These are phyloP conservation scores for Maudiozyma saulgeensis DNA, from an alignment of 805 yeast genomes.

Conservation along the genomic window DNA sequence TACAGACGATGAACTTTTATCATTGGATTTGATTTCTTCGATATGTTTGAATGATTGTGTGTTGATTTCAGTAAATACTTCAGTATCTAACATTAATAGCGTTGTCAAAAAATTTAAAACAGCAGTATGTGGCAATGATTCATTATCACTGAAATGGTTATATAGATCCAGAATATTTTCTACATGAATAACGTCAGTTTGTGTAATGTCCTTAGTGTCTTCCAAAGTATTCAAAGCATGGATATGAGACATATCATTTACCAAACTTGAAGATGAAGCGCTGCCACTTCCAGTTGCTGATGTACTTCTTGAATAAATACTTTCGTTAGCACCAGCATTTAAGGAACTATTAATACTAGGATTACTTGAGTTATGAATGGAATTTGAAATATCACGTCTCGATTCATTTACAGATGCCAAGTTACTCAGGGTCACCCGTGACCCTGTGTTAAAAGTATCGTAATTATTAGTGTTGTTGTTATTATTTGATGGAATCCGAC, in stretches of 20 bases:
- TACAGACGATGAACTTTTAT: not conserved
- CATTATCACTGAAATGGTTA: slow-evolving; percentile 19
- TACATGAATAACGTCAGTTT: slow-evolving; percentile 5
- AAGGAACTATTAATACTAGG: slow-evolving; percentile 1
- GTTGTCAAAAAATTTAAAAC: slow-evolving; percentile 20
- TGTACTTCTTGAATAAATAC: not conserved
- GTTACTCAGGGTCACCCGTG: not conserved
- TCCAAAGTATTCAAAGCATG: not conserved
- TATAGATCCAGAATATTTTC: slow-evolving; percentile 20
- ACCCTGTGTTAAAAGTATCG: not conserved
- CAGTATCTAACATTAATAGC: slow-evolving; percentile 20
- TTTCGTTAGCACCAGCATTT: not conserved
- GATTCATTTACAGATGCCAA: not conserved
- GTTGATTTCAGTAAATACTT: slow-evolving; percentile 19
- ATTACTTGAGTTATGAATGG: not conserved
- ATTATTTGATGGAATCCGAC: slow-evolving; percentile 2
- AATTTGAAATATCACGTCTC: not conserved
- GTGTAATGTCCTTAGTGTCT: not conserved
- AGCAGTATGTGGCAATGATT: slow-evolving; percentile 21
- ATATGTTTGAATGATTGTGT: slow-evolving; percentile 16
- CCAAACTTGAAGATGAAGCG: not conserved
- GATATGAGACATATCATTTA: not conserved
- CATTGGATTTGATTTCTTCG: slow-evolving; percentile 1
- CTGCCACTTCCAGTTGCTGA: not conserved
- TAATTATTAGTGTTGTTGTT: not conserved